Conservation (phyloP, 176 grass and related monocot genomes). For the Oropetium thomaeum region DNA sequence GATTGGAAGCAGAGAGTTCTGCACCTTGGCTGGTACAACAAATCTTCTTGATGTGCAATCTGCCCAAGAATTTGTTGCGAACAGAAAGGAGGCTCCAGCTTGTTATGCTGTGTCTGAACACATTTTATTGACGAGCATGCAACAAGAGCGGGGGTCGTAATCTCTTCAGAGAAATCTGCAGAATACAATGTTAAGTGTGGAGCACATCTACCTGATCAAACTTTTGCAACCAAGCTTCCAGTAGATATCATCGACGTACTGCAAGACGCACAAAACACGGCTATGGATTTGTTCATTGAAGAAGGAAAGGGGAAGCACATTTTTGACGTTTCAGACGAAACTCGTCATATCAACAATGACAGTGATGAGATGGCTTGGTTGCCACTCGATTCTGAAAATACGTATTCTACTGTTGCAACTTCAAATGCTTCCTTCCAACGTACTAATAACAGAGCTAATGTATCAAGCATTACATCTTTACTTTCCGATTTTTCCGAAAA, state of each 20-base stretch:
- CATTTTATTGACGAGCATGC: slow-evolving; percentile 29
- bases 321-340: not conserved
- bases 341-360: not conserved
- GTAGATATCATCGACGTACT: not conserved
- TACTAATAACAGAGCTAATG: not conserved
- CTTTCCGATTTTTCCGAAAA: not conserved
- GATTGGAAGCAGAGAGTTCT: not conserved
- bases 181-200: not conserved
- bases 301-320: not conserved
- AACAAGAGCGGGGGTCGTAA: not conserved
- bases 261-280: not conserved
- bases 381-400: not conserved
- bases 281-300: not conserved
- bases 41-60: not conserved
- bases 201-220: not conserved
- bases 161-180: not conserved
- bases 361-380: not conserved
- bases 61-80: not conserved
- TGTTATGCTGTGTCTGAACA: not conserved
- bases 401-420: not conserved
- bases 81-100: not conserved
- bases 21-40: not conserved
- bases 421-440: not conserved
- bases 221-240: not conserved
- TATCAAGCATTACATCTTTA: not conserved